phyloP scores from a whole-genome alignment of 2,329 filamentous ascomycete species.

The Epichloe coenophiala region DNA sequence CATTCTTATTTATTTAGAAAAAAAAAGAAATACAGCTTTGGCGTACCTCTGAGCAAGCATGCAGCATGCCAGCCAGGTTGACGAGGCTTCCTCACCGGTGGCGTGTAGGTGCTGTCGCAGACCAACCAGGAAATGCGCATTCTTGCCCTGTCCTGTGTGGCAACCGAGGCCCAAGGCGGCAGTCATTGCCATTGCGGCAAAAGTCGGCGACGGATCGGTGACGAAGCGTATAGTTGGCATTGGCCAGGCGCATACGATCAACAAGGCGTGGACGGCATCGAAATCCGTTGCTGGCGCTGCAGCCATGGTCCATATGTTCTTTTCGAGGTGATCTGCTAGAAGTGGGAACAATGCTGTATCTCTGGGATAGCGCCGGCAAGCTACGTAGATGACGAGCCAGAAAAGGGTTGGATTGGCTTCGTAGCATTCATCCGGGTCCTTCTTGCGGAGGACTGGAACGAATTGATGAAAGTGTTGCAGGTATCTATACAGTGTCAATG shows the following conservation, averaged over 20 bases:
- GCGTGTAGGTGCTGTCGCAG: conserved; percentile 27
- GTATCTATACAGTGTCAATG: conserved; percentile 22
- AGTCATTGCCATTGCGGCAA: conserved; percentile 33
- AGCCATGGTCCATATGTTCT: conserved; percentile 31
- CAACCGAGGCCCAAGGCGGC: conserved; percentile 35
- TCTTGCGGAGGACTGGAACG: conserved; percentile 35
- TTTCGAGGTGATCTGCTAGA: conserved; percentile 31
- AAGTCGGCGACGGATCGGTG: conserved; percentile 34
- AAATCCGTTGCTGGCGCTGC: conserved; percentile 29
- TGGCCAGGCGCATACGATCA: conserved; percentile 38
- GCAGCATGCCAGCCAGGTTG: conserved; percentile 40
- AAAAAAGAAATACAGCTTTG: background rate
- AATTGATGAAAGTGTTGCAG: conserved; percentile 39
- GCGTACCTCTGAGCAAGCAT: conserved; percentile 35
- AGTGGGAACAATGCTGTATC: conserved; percentile 28
- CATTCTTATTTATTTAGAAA: background rate
- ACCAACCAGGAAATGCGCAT: conserved; percentile 33
- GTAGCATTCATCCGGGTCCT: conserved; percentile 38
- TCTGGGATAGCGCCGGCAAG: conserved; percentile 34
- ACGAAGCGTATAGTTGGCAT: conserved; percentile 37
- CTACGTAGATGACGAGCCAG: conserved; percentile 39
- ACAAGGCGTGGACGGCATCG: conserved; percentile 36
- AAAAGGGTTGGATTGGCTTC: conserved; percentile 34
- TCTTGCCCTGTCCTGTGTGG: conserved; percentile 37
- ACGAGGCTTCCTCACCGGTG: conserved; percentile 37